Evolutionary conservation across 352 stramenopile genomes (phyloP).

Genomic region (Phytopythium ostracodes): DNA sequence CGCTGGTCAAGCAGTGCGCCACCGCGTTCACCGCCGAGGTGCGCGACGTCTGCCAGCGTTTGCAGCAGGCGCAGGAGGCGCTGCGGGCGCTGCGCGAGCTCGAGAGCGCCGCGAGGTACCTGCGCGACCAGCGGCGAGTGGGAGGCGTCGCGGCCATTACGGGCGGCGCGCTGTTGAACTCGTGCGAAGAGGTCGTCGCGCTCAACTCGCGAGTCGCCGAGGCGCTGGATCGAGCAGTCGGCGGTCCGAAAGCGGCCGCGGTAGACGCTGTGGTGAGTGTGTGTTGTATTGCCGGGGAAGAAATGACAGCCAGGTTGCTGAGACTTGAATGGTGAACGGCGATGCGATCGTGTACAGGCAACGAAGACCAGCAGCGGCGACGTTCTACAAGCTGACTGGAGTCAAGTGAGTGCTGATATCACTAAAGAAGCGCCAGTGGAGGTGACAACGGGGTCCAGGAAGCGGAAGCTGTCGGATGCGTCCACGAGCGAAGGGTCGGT

Average conservation of each 20-base stretch:
- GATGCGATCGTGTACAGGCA: background rate
- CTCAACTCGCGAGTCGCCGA: background rate
- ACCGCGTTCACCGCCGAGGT: constrained; percentile 16
- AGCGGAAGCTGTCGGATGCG: constrained; percentile 1
- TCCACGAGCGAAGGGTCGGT: too few species aligned
- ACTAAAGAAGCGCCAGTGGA: background rate
- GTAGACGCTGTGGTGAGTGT: background rate
- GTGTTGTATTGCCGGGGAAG: background rate
- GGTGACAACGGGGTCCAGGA: background rate
- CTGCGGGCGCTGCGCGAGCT: constrained; percentile 22
- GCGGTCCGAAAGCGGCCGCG: background rate
- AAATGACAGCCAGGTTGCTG: background rate
- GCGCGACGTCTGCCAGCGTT: background rate
- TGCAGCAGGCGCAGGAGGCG: constrained; percentile 12
- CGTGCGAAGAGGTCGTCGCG: background rate
- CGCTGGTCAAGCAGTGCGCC: constrained; percentile 18
- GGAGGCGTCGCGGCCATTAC: constrained; percentile 10
- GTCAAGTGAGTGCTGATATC: background rate
- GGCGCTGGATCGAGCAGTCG: background rate
- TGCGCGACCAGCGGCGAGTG: constrained; percentile 10
- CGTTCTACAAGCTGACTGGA: background rate
- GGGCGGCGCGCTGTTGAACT: background rate
- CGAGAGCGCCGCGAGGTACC: constrained; percentile 13
- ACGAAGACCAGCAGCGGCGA: background rate
- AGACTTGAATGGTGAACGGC: background rate